These are phyloP conservation scores for Strigomonas culicis DNA, from an alignment of 208 protist species.

Conservation along the genomic window DNA sequence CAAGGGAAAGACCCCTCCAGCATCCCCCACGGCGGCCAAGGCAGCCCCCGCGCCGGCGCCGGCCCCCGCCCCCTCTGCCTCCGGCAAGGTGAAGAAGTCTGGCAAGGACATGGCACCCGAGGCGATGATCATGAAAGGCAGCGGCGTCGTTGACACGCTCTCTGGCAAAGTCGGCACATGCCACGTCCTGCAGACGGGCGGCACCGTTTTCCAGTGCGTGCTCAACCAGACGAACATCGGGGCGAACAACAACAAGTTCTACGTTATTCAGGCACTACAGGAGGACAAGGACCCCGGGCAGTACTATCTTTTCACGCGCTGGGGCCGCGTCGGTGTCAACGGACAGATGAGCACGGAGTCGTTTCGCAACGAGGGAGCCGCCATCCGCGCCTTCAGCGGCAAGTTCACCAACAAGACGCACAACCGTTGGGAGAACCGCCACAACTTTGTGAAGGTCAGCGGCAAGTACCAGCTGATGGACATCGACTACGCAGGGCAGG, in stretches of 20 bases:
- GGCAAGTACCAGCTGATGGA: slow-evolving; percentile 79
- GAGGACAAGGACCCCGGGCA: slow-evolving; percentile 38
- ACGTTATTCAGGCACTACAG: slow-evolving; percentile 82
- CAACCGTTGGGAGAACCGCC: slow-evolving; percentile 42
- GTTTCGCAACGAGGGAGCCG: slow-evolving; percentile 20
- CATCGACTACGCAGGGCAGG: slow-evolving; percentile 55
- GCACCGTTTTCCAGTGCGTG: slow-evolving; percentile 64
- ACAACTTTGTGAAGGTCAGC: slow-evolving; percentile 42
- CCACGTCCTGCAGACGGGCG: slow-evolving; percentile 50
- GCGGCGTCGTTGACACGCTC: slow-evolving; percentile 64
- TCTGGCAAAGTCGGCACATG: slow-evolving; percentile 42
- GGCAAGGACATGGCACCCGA: slow-evolving; percentile 18
- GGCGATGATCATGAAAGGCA: slow-evolving; percentile 52
- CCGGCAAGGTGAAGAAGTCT: slow-evolving; percentile 20
- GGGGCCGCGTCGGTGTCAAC: slow-evolving; percentile 69
- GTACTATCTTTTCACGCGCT: slow-evolving; percentile 71
- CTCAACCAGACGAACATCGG: slow-evolving; percentile 82
- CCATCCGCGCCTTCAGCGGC: slow-evolving; percentile 29
- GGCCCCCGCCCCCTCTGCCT: slow-evolving; percentile 11
- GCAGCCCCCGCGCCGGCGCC: slow-evolving; percentile 6
- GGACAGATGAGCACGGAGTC: slow-evolving; percentile 48
- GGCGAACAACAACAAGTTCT: slow-evolving; percentile 87
- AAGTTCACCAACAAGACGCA: slow-evolving; percentile 63
- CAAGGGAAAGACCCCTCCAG: slow-evolving; percentile 9
- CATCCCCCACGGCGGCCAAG: slow-evolving; percentile 13